Percentiles rank a stretch among this genome's conserved stretches.
phyloP scores from a whole-genome alignment of 1,139 yeast genomes.

The Taphrina pruni region DNA sequence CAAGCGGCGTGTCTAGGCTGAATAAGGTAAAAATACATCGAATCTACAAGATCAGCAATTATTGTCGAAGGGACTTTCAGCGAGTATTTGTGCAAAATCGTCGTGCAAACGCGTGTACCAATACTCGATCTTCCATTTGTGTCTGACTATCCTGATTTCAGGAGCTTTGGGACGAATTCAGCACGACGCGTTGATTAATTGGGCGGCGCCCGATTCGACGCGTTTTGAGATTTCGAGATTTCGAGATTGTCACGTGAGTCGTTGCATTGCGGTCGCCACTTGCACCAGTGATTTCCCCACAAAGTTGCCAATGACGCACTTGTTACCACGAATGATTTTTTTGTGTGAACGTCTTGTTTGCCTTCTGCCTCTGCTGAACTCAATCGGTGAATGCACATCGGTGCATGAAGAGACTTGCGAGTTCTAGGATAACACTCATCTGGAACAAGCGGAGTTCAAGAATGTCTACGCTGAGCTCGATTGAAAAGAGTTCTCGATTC shows the following conservation, averaged over 20 bases:
- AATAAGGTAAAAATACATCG: background rate
- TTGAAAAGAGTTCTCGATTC: constrained; percentile 51
- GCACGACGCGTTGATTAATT: background rate
- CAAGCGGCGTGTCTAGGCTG: background rate
- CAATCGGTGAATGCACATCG: background rate
- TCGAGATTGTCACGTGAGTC: background rate
- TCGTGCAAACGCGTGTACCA: too few relatives aligned
- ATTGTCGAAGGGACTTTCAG: too few relatives aligned
- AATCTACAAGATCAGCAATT: too few relatives aligned
- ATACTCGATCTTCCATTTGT: too few relatives aligned
- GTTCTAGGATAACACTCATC: background rate
- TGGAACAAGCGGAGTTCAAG: background rate
- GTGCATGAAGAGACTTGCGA: constrained; percentile 1
- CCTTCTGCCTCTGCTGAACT: too few relatives aligned
- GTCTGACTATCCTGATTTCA: too few relatives aligned
- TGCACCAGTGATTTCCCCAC: constrained; percentile 1
- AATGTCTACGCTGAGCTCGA: constrained; percentile 41
- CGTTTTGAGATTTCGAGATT: too few relatives aligned
- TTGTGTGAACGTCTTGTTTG: too few relatives aligned
- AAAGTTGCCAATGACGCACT: constrained; percentile 11
- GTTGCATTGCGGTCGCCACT: background rate
- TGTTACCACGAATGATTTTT: background rate
- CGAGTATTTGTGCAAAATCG: too few relatives aligned
- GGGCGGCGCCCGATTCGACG: background rate
- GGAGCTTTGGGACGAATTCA: background rate